These are phyloP conservation scores for Pseudocercospora fuligena DNA, from an alignment of 2,329 filamentous ascomycete species.

Conservation along the genomic window DNA sequence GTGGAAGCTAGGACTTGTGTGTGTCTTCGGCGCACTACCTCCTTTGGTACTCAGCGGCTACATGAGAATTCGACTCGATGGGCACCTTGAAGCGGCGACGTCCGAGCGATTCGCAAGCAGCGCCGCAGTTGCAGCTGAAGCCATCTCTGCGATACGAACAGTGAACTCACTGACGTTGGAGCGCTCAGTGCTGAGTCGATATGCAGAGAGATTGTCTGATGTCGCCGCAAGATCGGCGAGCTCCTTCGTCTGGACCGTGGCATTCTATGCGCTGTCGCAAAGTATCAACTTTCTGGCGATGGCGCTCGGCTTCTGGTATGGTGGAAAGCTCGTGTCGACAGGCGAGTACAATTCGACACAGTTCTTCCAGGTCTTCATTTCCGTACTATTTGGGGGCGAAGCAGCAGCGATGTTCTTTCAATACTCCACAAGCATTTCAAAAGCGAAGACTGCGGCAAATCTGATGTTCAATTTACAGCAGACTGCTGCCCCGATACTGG, in stretches of 20 bases:
- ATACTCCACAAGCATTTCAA: constrained; percentile 53
- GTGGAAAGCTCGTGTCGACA: constrained; percentile 36
- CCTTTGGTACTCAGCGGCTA: constrained; percentile 51
- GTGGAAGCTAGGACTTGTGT: constrained; percentile 55
- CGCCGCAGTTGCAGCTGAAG: constrained; percentile 38
- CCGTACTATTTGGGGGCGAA: constrained; percentile 67
- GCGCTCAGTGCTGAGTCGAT: constrained; percentile 31
- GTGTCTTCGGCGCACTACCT: constrained; percentile 49
- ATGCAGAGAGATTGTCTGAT: constrained; percentile 26
- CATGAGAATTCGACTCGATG: constrained; percentile 47
- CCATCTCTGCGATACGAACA: constrained; percentile 36
- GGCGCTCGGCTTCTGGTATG: constrained; percentile 43
- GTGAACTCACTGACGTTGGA: constrained; percentile 38
- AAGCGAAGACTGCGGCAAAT: constrained; percentile 43
- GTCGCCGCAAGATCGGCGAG: constrained; percentile 19
- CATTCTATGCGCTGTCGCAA: constrained; percentile 39
- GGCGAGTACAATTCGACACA: constrained; percentile 43
- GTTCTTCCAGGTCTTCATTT: constrained; percentile 67
- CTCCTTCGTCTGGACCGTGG: constrained; percentile 3
- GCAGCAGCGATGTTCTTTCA: constrained; percentile 69
- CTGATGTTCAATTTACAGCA: constrained; percentile 51
- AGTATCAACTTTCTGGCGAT: constrained; percentile 39
- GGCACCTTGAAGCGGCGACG: constrained; percentile 31
- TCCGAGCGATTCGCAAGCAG: constrained; percentile 33
- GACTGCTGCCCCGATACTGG: constrained; percentile 39